Conservation (phyloP, 192 early-diverging fungal species). For the Gryganskiella cystojenkinii region DNA sequence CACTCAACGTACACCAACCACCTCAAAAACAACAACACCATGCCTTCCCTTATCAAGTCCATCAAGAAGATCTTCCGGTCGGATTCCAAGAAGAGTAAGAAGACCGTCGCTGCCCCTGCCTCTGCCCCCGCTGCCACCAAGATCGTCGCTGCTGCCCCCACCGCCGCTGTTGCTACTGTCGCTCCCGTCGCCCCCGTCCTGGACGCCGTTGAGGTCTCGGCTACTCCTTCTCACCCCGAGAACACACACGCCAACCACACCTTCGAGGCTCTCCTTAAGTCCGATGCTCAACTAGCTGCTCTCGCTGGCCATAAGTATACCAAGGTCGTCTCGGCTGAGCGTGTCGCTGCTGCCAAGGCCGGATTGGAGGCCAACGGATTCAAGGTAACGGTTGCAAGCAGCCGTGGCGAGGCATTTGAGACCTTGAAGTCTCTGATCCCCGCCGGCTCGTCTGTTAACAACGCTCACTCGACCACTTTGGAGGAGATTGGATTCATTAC, state of each 20-base stretch:
- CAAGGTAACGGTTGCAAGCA: slow-evolving; percentile 39
- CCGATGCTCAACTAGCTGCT: slow-evolving; percentile 30
- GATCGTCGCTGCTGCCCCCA: slow-evolving; percentile 2
- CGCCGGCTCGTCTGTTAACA: slow-evolving; percentile 43
- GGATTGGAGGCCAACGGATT: slow-evolving; percentile 46
- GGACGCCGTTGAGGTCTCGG: background rate
- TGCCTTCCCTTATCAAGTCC: slow-evolving; percentile 49
- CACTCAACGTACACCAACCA: background rate
- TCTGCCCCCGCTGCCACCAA: slow-evolving; percentile 5
- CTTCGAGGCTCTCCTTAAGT: slow-evolving; percentile 37
- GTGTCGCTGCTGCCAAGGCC: slow-evolving; percentile 36
- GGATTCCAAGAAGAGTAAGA: slow-evolving; percentile 8
- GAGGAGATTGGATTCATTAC: slow-evolving; percentile 59
- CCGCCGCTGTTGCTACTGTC: background rate
- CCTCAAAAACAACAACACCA: slow-evolving; percentile 13
- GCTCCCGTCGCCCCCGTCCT: background rate
- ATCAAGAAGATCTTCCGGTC: slow-evolving; percentile 48
- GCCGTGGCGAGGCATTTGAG: slow-evolving; percentile 38
- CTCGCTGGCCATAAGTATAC: slow-evolving; percentile 24
- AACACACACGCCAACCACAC: slow-evolving; percentile 40
- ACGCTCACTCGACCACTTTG: slow-evolving; percentile 52
- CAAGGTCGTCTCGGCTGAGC: slow-evolving; percentile 25
- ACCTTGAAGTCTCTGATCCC: slow-evolving; percentile 52
- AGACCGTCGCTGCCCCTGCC: background rate
- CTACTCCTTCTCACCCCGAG: slow-evolving; percentile 29